phyloP scores from a whole-genome alignment of 208 protist genomes.

The Acanthamoeba triangularis region DNA sequence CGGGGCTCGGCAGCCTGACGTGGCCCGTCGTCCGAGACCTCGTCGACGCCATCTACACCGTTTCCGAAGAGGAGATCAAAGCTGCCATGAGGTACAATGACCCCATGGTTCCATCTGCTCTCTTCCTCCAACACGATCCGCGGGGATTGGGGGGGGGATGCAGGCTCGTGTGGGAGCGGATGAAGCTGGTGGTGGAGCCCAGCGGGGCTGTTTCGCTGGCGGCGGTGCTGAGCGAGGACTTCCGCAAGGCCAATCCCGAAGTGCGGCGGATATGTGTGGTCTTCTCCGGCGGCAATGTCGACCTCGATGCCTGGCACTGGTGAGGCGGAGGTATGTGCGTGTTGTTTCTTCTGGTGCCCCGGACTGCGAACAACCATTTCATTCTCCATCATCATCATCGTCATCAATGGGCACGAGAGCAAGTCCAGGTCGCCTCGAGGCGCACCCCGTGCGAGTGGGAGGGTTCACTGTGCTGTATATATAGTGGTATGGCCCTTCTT shows the following conservation, averaged over 20 bases:
- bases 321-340: not conserved
- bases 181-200: constrained; percentile 92
- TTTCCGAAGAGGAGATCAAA: constrained; percentile 87
- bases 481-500: too few relatives aligned
- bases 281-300: constrained; percentile 87
- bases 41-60: constrained; percentile 86
- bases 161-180: constrained; percentile 88
- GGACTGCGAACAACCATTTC: too few relatives aligned
- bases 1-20: constrained; percentile 80
- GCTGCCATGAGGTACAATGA: constrained; percentile 81
- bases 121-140: not conserved
- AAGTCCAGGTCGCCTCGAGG: too few relatives aligned
- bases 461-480: too few relatives aligned
- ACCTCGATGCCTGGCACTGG: constrained; percentile 74
- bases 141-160: not conserved
- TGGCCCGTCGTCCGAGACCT: constrained; percentile 81
- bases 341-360: too few relatives aligned
- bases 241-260: not conserved
- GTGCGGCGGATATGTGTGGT: constrained; percentile 77
- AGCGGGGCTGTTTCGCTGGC: constrained; percentile 86
- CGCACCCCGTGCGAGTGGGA: too few relatives aligned
- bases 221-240: constrained; percentile 73
- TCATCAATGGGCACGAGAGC: too few relatives aligned
- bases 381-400: too few relatives aligned
- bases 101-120: not conserved